These are phyloP conservation scores for Zea mays DNA, from an alignment of 176 grass and related monocot species.

Conservation along the genomic window DNA sequence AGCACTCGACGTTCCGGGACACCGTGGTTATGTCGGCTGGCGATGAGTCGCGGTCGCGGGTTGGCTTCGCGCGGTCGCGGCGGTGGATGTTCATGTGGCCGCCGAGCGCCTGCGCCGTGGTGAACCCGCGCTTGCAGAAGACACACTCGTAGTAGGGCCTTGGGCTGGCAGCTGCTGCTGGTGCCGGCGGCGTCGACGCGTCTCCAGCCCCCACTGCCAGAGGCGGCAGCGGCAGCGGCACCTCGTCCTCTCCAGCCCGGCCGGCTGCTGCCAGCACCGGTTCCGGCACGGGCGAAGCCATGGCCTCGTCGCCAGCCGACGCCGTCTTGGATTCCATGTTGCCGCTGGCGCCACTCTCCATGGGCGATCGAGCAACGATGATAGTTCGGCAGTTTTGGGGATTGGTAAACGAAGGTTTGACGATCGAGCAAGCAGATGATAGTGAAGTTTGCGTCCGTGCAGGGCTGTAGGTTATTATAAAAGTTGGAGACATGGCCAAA, in stretches of 20 bases:
- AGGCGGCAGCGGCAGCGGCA: too few species aligned
- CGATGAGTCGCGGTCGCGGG: neutral
- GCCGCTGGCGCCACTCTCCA: conserved; percentile 23
- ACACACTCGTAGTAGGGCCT: conserved; percentile 64
- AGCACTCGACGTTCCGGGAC: conserved; percentile 24
- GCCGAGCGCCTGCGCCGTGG: conserved; percentile 66
- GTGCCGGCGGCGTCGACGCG: neutral
- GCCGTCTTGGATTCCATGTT: conserved; percentile 31
- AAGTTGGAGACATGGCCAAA: conserved; percentile 34
- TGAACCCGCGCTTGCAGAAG: conserved; percentile 74
- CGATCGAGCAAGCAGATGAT: neutral
- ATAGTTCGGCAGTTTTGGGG: conserved; percentile 13
- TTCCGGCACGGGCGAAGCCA: neutral
- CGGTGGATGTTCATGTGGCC: conserved; percentile 84
- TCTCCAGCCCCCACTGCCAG: too few species aligned
- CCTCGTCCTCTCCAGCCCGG: neutral
- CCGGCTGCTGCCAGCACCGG: neutral
- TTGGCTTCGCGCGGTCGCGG: conserved; percentile 38
- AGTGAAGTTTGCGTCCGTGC: conserved; percentile 24
- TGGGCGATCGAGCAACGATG: neutral
- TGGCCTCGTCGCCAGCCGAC: conserved; percentile 28
- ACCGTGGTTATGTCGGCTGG: neutral
- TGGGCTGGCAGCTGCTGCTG: neutral
- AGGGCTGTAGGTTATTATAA: conserved; percentile 6
- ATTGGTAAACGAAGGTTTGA: conserved; percentile 1